These are phyloP conservation scores for Eremothecium coryli DNA, from an alignment of 1,139 yeast genomes.

Conservation along the genomic window DNA sequence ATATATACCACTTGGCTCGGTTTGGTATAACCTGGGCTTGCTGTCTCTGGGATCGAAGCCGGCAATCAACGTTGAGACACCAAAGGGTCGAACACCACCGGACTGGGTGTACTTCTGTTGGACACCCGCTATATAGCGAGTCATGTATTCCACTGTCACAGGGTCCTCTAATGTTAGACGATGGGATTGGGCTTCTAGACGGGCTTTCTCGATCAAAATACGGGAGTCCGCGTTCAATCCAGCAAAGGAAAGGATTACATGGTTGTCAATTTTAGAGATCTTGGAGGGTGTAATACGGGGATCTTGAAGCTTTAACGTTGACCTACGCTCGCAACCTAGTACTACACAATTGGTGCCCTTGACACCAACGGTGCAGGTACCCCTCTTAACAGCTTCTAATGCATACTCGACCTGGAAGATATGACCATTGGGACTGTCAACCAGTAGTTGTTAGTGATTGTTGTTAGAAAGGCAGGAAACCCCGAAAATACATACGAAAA, in stretches of 20 bases:
- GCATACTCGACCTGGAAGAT: constrained; percentile 99
- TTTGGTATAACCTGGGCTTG: constrained; percentile 78
- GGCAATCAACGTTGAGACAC: constrained; percentile 88
- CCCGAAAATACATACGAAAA: constrained; percentile 94
- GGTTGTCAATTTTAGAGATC: constrained; percentile 85
- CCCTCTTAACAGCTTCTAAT: constrained; percentile 94
- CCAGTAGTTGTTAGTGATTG: not conserved
- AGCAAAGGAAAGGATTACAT: constrained; percentile 87
- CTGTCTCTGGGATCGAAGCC: constrained; percentile 86
- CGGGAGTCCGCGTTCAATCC: constrained; percentile 98
- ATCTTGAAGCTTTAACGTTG: constrained; percentile 90
- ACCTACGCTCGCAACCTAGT: constrained; percentile 92
- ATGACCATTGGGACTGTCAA: constrained; percentile 87
- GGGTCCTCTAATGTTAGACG: constrained; percentile 89
- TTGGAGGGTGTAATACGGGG: constrained; percentile 93
- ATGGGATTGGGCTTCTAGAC: constrained; percentile 97
- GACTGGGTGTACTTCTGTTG: constrained; percentile 97
- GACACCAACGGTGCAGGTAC: constrained; percentile 96
- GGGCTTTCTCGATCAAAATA: constrained; percentile 85
- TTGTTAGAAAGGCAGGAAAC: too few relatives aligned
- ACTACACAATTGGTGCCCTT: constrained; percentile 86
- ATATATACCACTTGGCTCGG: constrained; percentile 96
- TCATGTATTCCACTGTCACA: constrained; percentile 82
- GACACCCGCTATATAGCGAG: constrained; percentile 91
- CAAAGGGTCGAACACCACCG: constrained; percentile 95